Evolutionary conservation across 805 yeast species (phyloP).

Genomic region (Priceomyces medius): DNA sequence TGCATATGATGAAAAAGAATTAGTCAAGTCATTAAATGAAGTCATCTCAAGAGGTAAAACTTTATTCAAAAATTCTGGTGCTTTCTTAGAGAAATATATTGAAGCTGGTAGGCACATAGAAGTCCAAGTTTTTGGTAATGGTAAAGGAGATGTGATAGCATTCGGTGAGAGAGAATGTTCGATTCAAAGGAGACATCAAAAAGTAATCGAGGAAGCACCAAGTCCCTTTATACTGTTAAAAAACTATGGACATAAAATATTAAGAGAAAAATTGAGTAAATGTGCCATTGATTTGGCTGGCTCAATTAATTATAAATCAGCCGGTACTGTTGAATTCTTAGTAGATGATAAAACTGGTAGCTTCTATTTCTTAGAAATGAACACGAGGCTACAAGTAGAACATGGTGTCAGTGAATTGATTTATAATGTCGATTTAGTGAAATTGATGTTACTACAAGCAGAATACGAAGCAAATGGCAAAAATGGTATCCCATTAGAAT

Average conservation of each 20-base stretch:
- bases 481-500: too few species aligned
- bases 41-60: conserved; percentile 92
- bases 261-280: conserved; percentile 67
- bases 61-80: conserved; percentile 94
- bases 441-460: conserved; percentile 94
- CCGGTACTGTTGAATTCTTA: conserved; percentile 96
- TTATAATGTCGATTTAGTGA: conserved; percentile 91
- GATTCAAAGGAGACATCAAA: conserved; percentile 94
- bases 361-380: conserved; percentile 93
- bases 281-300: conserved; percentile 85
- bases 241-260: conserved; percentile 78
- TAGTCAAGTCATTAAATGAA: conserved; percentile 80
- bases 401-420: conserved; percentile 96
- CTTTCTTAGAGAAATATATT: conserved; percentile 89
- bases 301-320: conserved; percentile 86
- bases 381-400: conserved; percentile 95
- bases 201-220: conserved; percentile 95
- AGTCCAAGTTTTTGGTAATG: conserved; percentile 95
- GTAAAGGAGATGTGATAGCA: conserved; percentile 87
- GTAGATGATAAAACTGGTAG: conserved; percentile 84
- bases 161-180: conserved; percentile 98
- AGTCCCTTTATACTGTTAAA: too few species aligned
- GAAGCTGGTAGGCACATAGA: conserved; percentile 96
- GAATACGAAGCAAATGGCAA: conserved; percentile 83
- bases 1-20: conserved; percentile 78